Evolutionary conservation across 441 rosid genomes (phyloP), one percentile per base, ranked within the genome.

Genomic region (Pelargonium myrrhifolium): DNA sequence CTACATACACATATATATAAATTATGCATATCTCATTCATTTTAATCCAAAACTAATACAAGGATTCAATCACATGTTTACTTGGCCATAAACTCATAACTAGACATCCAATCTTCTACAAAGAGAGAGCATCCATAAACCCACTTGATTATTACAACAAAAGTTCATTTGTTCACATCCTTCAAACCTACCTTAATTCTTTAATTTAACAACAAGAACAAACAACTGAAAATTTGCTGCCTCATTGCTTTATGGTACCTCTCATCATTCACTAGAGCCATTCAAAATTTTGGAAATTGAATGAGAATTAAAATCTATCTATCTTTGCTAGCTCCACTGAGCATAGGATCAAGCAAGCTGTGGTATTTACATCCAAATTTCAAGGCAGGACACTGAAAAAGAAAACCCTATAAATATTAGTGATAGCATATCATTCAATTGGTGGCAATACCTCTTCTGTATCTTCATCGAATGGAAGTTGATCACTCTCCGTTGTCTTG

Each of bases 281-380:
- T 67, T 67, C 75, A 64, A 65, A 69, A 60, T 55, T 71, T 56
- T 28, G 31, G 31, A 28, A 28, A 28, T 28, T 28, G 31, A 28
- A 28, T 28, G 31, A 28, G 31, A 28, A 28, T 28, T 28, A 62
- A 40, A 42, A 8, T 56, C 42, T 65, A 17, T 55, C 78, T 75
- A 51, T 68, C 70, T 28, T 51, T n/a, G 75, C 79, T 77, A 28
- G 31, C 31, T 28, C 76, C 76, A 11, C 15, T 0, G 49, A 68
- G 75, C 65, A 24, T 17, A 66, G 77, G 78, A 74, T 28, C 31
- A 28, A 28, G 78, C 78, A 55, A 62, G 42, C 76, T 67, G 68
- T 76, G 74, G 77, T 87, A 84, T 79, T 78, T 83, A 85, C 85
- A 28, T 28, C 17, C 55, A 47, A 11, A 14, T 47, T 47, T 47